phyloP scores from a whole-genome alignment of 2,329 filamentous ascomycete genomes.

The Fusarium devonianum region DNA sequence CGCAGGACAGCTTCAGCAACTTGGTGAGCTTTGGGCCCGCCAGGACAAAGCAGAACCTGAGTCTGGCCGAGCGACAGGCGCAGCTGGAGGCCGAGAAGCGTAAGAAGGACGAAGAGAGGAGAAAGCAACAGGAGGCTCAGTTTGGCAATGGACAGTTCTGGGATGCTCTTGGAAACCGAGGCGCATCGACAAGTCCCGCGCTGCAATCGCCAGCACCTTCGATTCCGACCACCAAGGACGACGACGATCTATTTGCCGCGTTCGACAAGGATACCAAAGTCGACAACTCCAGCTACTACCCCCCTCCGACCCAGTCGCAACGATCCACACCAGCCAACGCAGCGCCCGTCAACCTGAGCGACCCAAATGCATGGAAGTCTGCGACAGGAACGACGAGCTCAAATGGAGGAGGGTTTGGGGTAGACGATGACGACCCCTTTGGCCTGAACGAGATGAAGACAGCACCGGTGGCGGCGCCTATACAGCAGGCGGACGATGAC shows the following conservation, averaged over 20 bases:
- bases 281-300: constrained; percentile 71
- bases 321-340: constrained; percentile 55
- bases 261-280: constrained; percentile 72
- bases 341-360: constrained; percentile 58
- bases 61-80: constrained; percentile 78
- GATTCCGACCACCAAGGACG: constrained; percentile 47
- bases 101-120: constrained; percentile 76
- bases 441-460: constrained; percentile 72
- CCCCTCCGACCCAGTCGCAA: constrained; percentile 55
- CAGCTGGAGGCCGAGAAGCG: constrained; percentile 70
- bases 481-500: constrained; percentile 58
- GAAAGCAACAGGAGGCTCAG: constrained; percentile 74
- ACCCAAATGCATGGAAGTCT: constrained; percentile 61
- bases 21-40: constrained; percentile 67
- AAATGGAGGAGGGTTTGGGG: constrained; percentile 50
- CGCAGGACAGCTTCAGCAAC: constrained; percentile 79
- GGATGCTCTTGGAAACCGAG: constrained; percentile 71
- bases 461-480: constrained; percentile 41
- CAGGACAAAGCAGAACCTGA: constrained; percentile 73
- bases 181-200: constrained; percentile 50
- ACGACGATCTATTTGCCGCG: constrained; percentile 72
- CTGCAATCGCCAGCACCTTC: constrained; percentile 30
- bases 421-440: constrained; percentile 89
- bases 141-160: constrained; percentile 81
- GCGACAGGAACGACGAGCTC: constrained; percentile 39